Evolutionary conservation across 2,329 filamentous ascomycete species (phyloP), one percentile per base, ranked within the genome.

Genomic region (Verticillium albo-atrum): DNA sequence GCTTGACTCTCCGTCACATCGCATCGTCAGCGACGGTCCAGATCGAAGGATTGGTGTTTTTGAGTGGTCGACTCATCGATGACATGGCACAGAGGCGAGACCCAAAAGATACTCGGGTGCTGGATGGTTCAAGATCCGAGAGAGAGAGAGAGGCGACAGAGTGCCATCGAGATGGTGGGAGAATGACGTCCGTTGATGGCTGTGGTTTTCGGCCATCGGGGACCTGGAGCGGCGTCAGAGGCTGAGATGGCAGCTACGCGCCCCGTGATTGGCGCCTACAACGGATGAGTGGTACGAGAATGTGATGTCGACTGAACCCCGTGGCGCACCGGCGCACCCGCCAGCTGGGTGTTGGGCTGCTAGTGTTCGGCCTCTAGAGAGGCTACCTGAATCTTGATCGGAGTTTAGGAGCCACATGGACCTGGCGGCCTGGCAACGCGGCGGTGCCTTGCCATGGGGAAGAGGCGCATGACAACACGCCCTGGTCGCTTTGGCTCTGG

Each of bases 181-280:
- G 42, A 47, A 47, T 47, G 42, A 47, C 42, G 42, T 47, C 42
- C 42, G 42, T 47, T 12, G 42, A 23, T 47, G 42, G 20, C 23
- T 47, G 54, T 47, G 34, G 6, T 28, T 14, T 54, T 54, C n/a
- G 52, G 52, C 6, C 52, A 54, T 56, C 54, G 54, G 54, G 54
- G 54, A 56, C 54, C 54, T 37, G 20, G 42, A 47, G 42, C 42
- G 42, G 42, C 32, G 54, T 42, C 54, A 47, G 54, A 28, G 54
- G 42, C 42, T 47, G 42, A 47, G 42, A 47, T 10, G 42, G 5
- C 42, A 23, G 42, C 42, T 47, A 23, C 6, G 20, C 17, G 34
- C 32, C 54, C 35, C 54, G 54, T 56, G 35, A 56, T 56, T 47
- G 54, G 25, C 42, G 42, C n/a, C 9, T 47, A 6, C 42, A 7